phyloP scores from a whole-genome alignment of 768 basidiomycete genomes.

The Mycena galopus region DNA sequence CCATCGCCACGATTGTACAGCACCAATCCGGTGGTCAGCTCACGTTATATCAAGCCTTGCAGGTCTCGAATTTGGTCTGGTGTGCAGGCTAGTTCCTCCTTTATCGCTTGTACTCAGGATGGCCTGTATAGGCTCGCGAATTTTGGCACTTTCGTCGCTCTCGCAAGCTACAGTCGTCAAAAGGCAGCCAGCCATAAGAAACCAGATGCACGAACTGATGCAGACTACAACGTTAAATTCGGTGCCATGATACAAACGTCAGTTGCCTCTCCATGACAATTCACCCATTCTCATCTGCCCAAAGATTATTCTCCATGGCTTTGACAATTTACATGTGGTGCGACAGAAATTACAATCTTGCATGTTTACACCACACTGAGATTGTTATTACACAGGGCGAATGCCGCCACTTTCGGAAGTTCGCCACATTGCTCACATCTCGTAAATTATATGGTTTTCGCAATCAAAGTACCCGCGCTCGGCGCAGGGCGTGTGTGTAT shows the following conservation, averaged over 20 bases:
- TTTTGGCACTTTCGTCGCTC: constrained; percentile 56
- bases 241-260: constrained; percentile 55
- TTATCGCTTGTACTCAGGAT: not conserved
- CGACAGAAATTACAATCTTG: constrained; percentile 16
- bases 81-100: constrained; percentile 26
- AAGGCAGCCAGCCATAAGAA: constrained; percentile 43
- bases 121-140: constrained; percentile 52
- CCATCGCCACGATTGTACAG: constrained; percentile 53
- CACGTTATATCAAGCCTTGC: constrained; percentile 55
- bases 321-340: constrained; percentile 55
- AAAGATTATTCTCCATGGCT: not conserved
- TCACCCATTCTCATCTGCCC: not conserved
- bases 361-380: not conserved
- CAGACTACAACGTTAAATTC: constrained; percentile 52
- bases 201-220: constrained; percentile 17
- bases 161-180: constrained; percentile 57
- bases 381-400: constrained; percentile 41
- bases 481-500: constrained; percentile 43
- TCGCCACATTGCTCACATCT: constrained; percentile 45
- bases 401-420: constrained; percentile 45
- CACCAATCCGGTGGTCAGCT: constrained; percentile 41
- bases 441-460: constrained; percentile 53
- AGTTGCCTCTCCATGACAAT: not conserved
- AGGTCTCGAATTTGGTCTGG: constrained; percentile 58
- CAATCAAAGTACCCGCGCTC: constrained; percentile 46